Base-by-base conservation (phyloP, 1,284 basidiomycete species). In the Ustilago vetiveriae region DNA sequence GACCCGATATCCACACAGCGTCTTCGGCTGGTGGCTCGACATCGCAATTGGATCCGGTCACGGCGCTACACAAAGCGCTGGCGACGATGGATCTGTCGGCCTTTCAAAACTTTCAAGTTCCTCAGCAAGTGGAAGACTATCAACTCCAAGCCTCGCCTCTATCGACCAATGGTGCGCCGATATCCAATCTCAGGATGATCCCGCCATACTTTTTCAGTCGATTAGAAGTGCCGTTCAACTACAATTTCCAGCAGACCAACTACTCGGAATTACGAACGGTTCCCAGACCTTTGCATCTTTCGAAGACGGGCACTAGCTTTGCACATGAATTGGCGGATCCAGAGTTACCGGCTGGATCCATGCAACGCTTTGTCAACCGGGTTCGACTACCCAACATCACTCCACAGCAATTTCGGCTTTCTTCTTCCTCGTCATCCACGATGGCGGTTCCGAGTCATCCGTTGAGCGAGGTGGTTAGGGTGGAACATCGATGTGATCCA, bases 131-230 rank as follows among this genome's bases (percentile, higher is more conserved):
- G 13, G 60, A 79, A 40, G 71, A 69, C 21, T 78, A 81, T 37
- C 56, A 66, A 19, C 19, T 54, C 3, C 14, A 40, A 1, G 29
- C 46, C 13, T 8, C 24, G 4, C 23, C 36, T 3, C 14, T 22
- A 7, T n/a, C 40, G 13, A n/a, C 23, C 24, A 16, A 10, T 6
- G 47, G 45, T 4, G 19, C 39, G 26, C 40, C 33, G 2, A 51
- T 26, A 22, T 76, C 72, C 45, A 74, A 72, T 23, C 43, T 79
- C 5, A 48, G 63, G 36, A 72, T 81, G 72, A 40, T 75, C 1
- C 79, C 79, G 3, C 79, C 79, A 0, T 70, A 75, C 6, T 65
- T 73, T 39, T 81, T 81, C 41, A 74, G 70, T 44, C 63, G 77
- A 5, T 51, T 59, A 38, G 74, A 77, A 16, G 44, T 75, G 1